Evolutionary conservation across 192 early-diverging fungal species (phyloP), one percentile per base, ranked within the genome.

Genomic region (Mortierella claussenii): DNA sequence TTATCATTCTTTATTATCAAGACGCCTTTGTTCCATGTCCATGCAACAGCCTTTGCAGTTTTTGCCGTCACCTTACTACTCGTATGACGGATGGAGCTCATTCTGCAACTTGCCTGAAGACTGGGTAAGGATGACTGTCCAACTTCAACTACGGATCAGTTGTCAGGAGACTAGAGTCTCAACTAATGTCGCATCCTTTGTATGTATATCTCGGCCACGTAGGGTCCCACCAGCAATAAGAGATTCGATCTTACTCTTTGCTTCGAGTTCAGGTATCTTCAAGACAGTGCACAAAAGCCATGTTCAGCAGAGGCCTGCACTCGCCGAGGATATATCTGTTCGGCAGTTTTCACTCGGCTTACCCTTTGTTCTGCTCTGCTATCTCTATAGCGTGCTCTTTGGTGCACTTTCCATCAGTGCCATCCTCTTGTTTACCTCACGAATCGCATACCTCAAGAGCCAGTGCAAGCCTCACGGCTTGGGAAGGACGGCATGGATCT

Each of bases 251-350:
- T 69, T 15, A 69, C 68, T 11, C 52, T 34, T 7, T 69, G 68
- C 44, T 69, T 69, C 20, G 68, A 69, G 36, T 55, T 55, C 24
- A 61, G 58, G 68, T 69, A 60, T n/a, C n/a, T n/a, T n/a, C n/a
- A n/a, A n/a, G n/a, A n/a, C n/a, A n/a, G n/a, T n/a, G n/a, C n/a
- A n/a, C n/a, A n/a, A n/a, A n/a, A n/a, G n/a, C n/a, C n/a, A n/a
- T n/a, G n/a, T n/a, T 51, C 28, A 4, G n/a, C n/a, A n/a, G n/a
- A 47, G 15, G 37, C 52, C n/a, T 40, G 0, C 31, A 32, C 10
- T 7, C 0, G 3, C 37, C 43, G 3, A 26, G n/a, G n/a, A n/a
- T n/a, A n/a, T n/a, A n/a, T n/a, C n/a, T n/a, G n/a, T n/a, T n/a
- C n/a, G n/a, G n/a, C n/a, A n/a, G n/a, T n/a, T n/a, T n/a, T n/a